Evolutionary conservation across 2,329 filamentous ascomycete genomes (phyloP).

Genomic region (Scleromitrula shiraiana): DNA sequence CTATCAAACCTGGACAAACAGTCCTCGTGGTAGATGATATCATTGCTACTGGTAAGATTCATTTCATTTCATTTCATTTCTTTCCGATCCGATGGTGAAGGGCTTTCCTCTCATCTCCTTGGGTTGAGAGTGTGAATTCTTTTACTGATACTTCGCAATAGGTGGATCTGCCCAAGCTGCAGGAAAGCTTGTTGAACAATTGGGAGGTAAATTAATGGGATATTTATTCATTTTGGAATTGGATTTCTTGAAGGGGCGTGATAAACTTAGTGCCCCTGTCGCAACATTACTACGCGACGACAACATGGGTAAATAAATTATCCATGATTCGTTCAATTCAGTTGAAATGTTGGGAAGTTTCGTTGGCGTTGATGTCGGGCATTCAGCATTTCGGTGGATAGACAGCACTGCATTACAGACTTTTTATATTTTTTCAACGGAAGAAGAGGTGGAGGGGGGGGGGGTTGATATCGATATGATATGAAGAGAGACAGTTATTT

Average conservation of each 20-base stretch:
- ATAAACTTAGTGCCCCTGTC: conserved; percentile 78
- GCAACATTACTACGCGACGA: conserved; percentile 72
- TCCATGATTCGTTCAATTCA: background rate
- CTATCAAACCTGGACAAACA: conserved; percentile 77
- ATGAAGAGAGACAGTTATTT: too few relatives aligned
- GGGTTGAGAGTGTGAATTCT: background rate
- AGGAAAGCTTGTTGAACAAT: conserved; percentile 74
- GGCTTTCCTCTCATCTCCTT: background rate
- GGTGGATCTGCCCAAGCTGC: conserved; percentile 88
- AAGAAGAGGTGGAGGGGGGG: background rate
- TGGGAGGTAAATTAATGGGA: conserved; percentile 78
- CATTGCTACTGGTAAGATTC: conserved; percentile 93
- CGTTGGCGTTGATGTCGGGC: conserved; percentile 21
- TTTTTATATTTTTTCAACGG: conserved; percentile 6
- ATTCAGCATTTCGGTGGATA: conserved; percentile 21
- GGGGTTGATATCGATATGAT: too few relatives aligned
- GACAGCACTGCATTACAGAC: conserved; percentile 22
- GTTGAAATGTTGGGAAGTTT: conserved; percentile 10
- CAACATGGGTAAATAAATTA: conserved; percentile 28
- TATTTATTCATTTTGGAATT: conserved; percentile 96
- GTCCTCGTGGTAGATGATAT: conserved; percentile 96
- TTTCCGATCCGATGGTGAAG: background rate
- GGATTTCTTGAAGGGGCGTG: conserved; percentile 82
- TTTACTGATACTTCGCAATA: conserved; percentile 32
- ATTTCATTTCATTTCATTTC: background rate